A percentile compares a stretch with the other conserved stretches of the same genome.
Conservation (phyloP, 2,329 filamentous ascomycete genomes). For the Claviceps sp. region DNA sequence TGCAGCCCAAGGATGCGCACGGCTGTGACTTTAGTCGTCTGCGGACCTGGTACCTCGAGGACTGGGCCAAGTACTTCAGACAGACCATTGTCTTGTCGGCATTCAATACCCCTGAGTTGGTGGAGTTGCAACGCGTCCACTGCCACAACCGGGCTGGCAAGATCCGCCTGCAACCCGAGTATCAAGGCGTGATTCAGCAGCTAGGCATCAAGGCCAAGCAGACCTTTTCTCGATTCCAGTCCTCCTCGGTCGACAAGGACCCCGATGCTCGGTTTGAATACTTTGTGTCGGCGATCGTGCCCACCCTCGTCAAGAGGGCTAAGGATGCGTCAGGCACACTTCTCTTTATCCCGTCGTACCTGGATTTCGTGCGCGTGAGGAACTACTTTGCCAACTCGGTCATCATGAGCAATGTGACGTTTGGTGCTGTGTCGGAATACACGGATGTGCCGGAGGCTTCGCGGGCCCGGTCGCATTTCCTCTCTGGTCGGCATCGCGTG, state of each 20-base stretch:
- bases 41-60: conserved; percentile 84
- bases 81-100: conserved; percentile 74
- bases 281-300: conserved; percentile 72
- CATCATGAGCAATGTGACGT: conserved; percentile 34
- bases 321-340: conserved; percentile 57
- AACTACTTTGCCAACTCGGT: conserved; percentile 75
- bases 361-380: conserved; percentile 86
- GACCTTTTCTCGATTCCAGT: conserved; percentile 79
- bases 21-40: conserved; percentile 90
- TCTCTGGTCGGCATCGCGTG: conserved; percentile 67
- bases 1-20: conserved; percentile 77
- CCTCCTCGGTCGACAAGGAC: conserved; percentile 54
- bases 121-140: conserved; percentile 60
- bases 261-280: conserved; percentile 84
- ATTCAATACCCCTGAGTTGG: conserved; percentile 80
- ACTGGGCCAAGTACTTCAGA: conserved; percentile 63
- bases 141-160: conserved; percentile 75
- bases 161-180: conserved; percentile 55
- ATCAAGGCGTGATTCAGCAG: conserved; percentile 59
- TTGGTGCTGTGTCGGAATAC: conserved; percentile 84
- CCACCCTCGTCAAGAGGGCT: conserved; percentile 55
- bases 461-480: conserved; percentile 76
- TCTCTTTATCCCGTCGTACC: conserved; percentile 82
- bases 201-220: conserved; percentile 63
- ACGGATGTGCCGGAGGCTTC: conserved; percentile 65